Conservation (phyloP, 768 basidiomycete species). For the Boletus edulis region DNA sequence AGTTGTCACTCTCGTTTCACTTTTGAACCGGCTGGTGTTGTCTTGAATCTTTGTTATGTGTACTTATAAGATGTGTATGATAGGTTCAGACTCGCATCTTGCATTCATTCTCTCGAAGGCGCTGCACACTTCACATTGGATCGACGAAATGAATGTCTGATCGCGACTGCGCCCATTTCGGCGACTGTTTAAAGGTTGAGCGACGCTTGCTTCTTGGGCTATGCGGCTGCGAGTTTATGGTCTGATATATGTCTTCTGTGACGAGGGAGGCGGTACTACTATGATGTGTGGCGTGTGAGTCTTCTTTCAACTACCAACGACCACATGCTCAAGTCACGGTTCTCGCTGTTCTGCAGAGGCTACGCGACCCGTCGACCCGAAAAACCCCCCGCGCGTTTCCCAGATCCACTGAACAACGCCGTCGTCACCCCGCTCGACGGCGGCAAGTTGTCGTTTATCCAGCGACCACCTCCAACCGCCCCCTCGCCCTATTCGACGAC, state of each 20-base stretch:
- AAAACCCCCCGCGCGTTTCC: constrained; percentile 50
- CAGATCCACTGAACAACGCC: constrained; percentile 57
- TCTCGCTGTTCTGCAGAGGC: constrained; percentile 24
- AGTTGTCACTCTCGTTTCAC: background rate
- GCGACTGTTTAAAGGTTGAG: too few species aligned
- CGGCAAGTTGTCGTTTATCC: constrained; percentile 71
- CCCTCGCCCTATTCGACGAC: constrained; percentile 72
- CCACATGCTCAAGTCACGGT: constrained; percentile 22
- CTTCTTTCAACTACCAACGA: too few species aligned
- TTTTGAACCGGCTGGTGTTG: background rate
- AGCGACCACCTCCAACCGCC: constrained; percentile 78
- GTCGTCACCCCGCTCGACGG: constrained; percentile 48
- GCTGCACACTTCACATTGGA: too few species aligned
- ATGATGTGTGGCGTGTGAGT: too few species aligned
- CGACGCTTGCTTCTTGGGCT: too few species aligned
- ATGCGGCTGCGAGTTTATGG: too few species aligned
- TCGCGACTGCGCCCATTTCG: too few species aligned
- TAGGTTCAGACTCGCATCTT: constrained; percentile 10
- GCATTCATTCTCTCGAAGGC: background rate
- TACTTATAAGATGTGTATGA: constrained; percentile 30
- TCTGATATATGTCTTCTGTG: too few species aligned
- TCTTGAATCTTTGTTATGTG: constrained; percentile 25
- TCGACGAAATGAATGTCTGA: too few species aligned
- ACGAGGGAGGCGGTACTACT: too few species aligned
- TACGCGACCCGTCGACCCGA: constrained; percentile 43